Evolutionary conservation across 306 rosid genomes (phyloP), one percentile per base, ranked within the genome.

Genomic region (Rosa multiflora): DNA sequence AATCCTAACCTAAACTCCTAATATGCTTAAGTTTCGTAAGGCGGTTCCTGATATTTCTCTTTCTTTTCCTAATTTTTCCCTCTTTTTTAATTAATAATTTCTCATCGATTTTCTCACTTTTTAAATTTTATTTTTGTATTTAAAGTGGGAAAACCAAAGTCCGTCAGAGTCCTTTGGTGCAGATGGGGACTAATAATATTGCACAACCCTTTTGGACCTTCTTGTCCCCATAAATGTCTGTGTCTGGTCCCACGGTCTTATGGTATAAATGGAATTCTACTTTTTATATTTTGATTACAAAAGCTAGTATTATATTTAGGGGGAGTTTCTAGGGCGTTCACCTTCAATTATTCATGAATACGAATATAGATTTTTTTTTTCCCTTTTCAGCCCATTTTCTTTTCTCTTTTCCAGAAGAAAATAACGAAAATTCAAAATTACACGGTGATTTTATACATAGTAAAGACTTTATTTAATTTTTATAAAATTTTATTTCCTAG

Each of bases 41-140:
- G 80, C 73, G 73, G 66, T 49, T 76, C 49, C 52, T 35, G 2
- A 20, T 47, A 26, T 62, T 11, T 62, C 42, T 62, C 26, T 66
- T 44, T 64, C 63, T 49, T 18, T 76, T 67, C 51, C 61, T 26
- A 44, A 47, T 35, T 10, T 29, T 39, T 15, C 3, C 64, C 29
- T 2, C 13, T 3, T 15, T 26, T 71, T 71, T 10, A 26, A 1
- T 72, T 51, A 3, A 1, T 14, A 47, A 4, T 48, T 69, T 9
- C 47, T 18, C 10, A 6, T 52, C 11, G 13, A 5, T 67, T 64
- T 42, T 23, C 48, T 10, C 29, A 9, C 14, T 67, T 39, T 20
- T 40, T 15, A 1, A 1, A 17, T 51, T 18, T 37, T 14, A 8
- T 49, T 72, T 72, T 72, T 72, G 4, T 35, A 8, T 71, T 71